These are phyloP conservation scores for Aegilops tauschii DNA, from an alignment of 176 grass and related monocot species.

Conservation along the genomic window DNA sequence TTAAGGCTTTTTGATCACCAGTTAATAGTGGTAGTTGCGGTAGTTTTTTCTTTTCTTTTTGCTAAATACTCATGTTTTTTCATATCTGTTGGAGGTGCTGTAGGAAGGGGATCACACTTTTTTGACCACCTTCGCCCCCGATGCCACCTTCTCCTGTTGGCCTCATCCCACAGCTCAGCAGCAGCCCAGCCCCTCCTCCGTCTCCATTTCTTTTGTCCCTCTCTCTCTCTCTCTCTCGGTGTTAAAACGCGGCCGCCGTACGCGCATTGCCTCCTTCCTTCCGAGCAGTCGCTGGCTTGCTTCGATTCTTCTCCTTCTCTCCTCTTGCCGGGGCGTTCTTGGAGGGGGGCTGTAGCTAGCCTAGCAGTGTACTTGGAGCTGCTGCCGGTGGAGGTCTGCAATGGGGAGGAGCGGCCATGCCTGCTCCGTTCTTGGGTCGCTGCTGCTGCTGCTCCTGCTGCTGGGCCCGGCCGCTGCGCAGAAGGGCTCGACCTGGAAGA, in stretches of 20 bases:
- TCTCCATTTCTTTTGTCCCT: slow-evolving; percentile 42
- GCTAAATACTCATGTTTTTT: too few relatives aligned
- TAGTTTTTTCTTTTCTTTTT: too few relatives aligned
- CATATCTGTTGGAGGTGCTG: too few relatives aligned
- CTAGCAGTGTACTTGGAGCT: neutral
- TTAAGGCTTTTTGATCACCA: too few relatives aligned
- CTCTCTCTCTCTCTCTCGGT: slow-evolving; percentile 13
- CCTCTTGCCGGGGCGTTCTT: neutral
- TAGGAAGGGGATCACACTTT: slow-evolving; percentile 10
- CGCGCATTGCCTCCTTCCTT: slow-evolving; percentile 38
- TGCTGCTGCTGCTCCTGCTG: slow-evolving; percentile 31
- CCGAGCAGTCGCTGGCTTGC: neutral
- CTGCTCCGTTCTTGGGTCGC: slow-evolving; percentile 37
- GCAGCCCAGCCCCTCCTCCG: slow-evolving; percentile 1
- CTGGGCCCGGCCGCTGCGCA: slow-evolving; percentile 36
- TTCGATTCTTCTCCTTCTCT: neutral
- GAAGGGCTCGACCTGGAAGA: slow-evolving; percentile 59
- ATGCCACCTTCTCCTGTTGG: slow-evolving; percentile 46
- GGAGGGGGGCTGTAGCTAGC: slow-evolving; percentile 7
- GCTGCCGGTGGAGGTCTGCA: slow-evolving; percentile 19
- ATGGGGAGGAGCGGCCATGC: slow-evolving; percentile 50
- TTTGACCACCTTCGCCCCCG: slow-evolving; percentile 29
- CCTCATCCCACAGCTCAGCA: slow-evolving; percentile 42
- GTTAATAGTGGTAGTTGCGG: too few relatives aligned
- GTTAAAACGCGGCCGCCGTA: slow-evolving; percentile 39